These are phyloP conservation scores for Pythium insidiosum DNA, from an alignment of 352 stramenopile species.

Conservation along the genomic window DNA sequence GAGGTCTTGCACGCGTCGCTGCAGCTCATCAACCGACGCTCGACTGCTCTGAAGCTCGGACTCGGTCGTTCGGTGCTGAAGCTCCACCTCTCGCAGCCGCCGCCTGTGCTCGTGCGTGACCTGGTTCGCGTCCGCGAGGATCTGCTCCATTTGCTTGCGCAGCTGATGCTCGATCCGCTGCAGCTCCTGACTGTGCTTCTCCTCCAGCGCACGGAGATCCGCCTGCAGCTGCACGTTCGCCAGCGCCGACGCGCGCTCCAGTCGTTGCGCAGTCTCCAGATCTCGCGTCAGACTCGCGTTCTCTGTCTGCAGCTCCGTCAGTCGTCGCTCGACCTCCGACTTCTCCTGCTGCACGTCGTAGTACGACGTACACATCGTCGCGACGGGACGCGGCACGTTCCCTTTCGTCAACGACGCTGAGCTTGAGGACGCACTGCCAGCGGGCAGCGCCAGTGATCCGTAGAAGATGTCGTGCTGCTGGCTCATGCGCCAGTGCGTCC, in stretches of 20 bases:
- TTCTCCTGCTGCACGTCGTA: constrained; percentile 77
- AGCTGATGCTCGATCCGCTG: constrained; percentile 24
- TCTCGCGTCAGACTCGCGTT: constrained; percentile 21
- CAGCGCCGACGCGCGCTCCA: constrained; percentile 14
- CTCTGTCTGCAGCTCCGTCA: constrained; percentile 23
- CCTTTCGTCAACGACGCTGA: too few species aligned
- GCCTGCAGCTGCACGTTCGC: constrained; percentile 28
- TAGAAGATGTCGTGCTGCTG: constrained; percentile 42
- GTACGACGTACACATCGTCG: constrained; percentile 81
- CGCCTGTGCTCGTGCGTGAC: constrained; percentile 45
- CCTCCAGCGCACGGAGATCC: constrained; percentile 37
- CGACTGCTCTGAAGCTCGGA: too few species aligned
- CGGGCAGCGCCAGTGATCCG: constrained; percentile 10
- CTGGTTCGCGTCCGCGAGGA: constrained; percentile 46
- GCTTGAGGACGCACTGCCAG: not conserved
- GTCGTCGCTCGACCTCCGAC: constrained; percentile 29
- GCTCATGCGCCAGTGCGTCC: constrained; percentile 80
- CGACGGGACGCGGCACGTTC: constrained; percentile 23
- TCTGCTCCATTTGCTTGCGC: constrained; percentile 37
- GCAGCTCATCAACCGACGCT: too few species aligned
- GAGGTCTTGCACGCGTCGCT: too few species aligned
- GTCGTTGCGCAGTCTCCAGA: constrained; percentile 11
- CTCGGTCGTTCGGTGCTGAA: too few species aligned
- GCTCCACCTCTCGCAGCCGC: constrained; percentile 13
- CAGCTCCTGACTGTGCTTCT: constrained; percentile 35